These are phyloP conservation scores for Exserohilum turcica DNA, from an alignment of 2,329 filamentous ascomycete genomes.

Conservation along the genomic window DNA sequence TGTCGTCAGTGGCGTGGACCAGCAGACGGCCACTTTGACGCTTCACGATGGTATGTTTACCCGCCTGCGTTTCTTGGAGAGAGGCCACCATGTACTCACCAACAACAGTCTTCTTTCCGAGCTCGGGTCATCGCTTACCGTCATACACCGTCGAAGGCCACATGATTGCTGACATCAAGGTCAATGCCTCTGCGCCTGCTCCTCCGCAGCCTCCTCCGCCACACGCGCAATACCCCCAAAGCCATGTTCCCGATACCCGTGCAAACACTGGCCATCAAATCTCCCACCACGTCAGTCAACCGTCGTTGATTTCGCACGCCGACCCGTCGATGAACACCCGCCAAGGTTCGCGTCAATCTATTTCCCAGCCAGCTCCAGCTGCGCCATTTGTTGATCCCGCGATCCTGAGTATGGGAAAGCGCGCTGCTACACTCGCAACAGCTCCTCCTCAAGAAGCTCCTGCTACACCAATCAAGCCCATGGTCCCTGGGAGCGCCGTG, in stretches of 20 bases:
- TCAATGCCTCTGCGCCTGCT: constrained; percentile 47
- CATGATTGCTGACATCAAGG: constrained; percentile 64
- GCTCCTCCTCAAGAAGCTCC: constrained; percentile 46
- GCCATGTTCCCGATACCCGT: constrained; percentile 16
- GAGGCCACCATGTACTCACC: constrained; percentile 4
- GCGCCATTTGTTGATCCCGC: constrained; percentile 75
- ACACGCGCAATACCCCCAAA: constrained; percentile 29
- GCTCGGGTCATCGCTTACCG: constrained; percentile 58
- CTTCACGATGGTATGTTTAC: constrained; percentile 68
- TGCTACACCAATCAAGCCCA: constrained; percentile 52
- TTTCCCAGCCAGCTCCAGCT: constrained; percentile 29
- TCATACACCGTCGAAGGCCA: constrained; percentile 62
- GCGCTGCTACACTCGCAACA: constrained; percentile 33
- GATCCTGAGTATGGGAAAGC: constrained; percentile 70
- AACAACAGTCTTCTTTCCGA: constrained; percentile 58
- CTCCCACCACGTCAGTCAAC: constrained; percentile 22
- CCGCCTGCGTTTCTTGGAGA: neutral
- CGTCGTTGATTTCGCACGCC: constrained; percentile 12
- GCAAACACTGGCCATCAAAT: constrained; percentile 9
- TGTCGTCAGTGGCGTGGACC: constrained; percentile 71
- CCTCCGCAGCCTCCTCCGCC: constrained; percentile 22
- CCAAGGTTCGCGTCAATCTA: constrained; percentile 18
- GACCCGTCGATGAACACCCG: constrained; percentile 4
- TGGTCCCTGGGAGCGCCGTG: constrained; percentile 42
- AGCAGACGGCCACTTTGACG: constrained; percentile 65